Evolutionary conservation across 2,329 filamentous ascomycete species (phyloP).

Genomic region (Aspergillus chevalieri): DNA sequence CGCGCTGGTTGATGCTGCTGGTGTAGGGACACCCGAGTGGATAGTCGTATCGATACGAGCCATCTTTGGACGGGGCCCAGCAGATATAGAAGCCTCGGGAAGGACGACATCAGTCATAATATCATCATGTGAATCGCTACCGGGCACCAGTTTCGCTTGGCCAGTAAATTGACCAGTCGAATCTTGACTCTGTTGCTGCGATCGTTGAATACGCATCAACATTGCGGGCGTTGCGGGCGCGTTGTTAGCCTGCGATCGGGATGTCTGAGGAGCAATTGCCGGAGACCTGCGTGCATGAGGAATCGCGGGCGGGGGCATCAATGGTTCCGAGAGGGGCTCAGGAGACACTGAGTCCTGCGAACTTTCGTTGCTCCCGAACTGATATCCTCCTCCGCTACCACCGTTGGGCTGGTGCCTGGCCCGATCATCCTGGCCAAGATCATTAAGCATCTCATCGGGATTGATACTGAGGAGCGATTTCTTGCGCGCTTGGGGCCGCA

Average conservation of each 20-base stretch:
- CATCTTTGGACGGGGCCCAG: slow-evolving; percentile 39
- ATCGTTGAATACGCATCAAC: slow-evolving; percentile 66
- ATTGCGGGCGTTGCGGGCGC: slow-evolving; percentile 79
- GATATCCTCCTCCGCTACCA: slow-evolving; percentile 20
- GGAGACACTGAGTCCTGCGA: slow-evolving; percentile 46
- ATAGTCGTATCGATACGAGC: slow-evolving; percentile 46
- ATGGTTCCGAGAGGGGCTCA: slow-evolving; percentile 44
- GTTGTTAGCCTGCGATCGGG: slow-evolving; percentile 26
- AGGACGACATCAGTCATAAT: slow-evolving; percentile 63
- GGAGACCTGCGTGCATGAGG: slow-evolving; percentile 39
- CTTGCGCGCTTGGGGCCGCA: slow-evolving; percentile 36
- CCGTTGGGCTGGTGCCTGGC: slow-evolving; percentile 20
- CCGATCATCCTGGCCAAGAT: slow-evolving; percentile 33
- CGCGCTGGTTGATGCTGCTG: slow-evolving; percentile 57
- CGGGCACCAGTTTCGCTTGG: slow-evolving; percentile 29
- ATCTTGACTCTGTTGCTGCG: slow-evolving; percentile 34
- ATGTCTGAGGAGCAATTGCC: slow-evolving; percentile 26
- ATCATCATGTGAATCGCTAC: slow-evolving; percentile 43
- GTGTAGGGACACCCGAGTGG: slow-evolving; percentile 42
- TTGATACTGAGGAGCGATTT: slow-evolving; percentile 25
- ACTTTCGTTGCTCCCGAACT: slow-evolving; percentile 37
- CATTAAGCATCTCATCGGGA: slow-evolving; percentile 29
- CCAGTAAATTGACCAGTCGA: slow-evolving; percentile 30
- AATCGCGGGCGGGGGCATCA: slow-evolving; percentile 46
- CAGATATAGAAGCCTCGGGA: slow-evolving; percentile 62